Base-by-base conservation (phyloP, 257 asterid genomes). In the Penstemon eatonii region DNA sequence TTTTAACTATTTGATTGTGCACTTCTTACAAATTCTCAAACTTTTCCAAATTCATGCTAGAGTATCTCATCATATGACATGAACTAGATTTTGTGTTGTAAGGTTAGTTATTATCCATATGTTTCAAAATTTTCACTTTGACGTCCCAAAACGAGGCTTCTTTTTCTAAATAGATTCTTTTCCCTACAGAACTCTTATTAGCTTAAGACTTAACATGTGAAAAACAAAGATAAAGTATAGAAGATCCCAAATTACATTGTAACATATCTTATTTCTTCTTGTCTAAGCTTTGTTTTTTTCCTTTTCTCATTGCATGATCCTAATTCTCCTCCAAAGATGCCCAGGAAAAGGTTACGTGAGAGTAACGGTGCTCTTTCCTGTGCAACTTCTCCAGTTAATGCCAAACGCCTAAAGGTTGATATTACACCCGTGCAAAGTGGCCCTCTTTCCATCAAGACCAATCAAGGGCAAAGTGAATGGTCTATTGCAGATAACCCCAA, bases 321-420 rank as follows among this genome's bases (percentile, higher is more conserved):
- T 7, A 3, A 33, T 49, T 58, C n/a, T 33, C 5, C 15, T 5
- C 56, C 36, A 8, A 7, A 36, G 8, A n/a, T 43, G 44, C 25
- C 6, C 38, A 44, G 19, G 15, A 62, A 6, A 42, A 8, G 52
- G 15, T 41, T 25, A 25, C 33, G 33, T 25, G 33, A 1, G 33
- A 25, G 33, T 25, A 25, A 25, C 2, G 5, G 37, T 5, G 6
- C 41, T 52, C 6, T 12, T 46, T 11, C 40, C 0, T 10, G 0
- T 33, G 43, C 44, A 7, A 33, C 7, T 45, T 37, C 54, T 18
- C 5, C 70, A 6, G 8, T 62, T 13, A 9, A 46, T 13, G 8
- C 39, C 25, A 74, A 39, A 62, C 33, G 11, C 49, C 51, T 9
- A 3, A 63, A 68, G 67, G 50, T 67, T n/a, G 63, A 36, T 50